These are phyloP conservation scores for Kandelia obovata DNA, from an alignment of 345 rosid genomes.

Conservation along the genomic window DNA sequence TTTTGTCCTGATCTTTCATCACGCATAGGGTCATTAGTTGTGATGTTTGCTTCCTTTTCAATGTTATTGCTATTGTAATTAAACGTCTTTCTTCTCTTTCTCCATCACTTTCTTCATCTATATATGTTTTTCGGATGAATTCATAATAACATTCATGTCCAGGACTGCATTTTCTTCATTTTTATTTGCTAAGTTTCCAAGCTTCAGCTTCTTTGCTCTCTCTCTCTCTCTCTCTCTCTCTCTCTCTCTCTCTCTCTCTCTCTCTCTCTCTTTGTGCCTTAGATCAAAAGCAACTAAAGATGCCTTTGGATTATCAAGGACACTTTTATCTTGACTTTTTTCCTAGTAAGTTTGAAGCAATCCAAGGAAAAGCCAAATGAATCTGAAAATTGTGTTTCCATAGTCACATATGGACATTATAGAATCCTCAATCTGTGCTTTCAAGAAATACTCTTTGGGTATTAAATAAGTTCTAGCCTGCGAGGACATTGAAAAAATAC, in stretches of 20 bases:
- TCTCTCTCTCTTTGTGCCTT: neutral
- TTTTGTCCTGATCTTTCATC: neutral
- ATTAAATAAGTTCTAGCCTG: neutral
- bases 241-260: too few relatives aligned
- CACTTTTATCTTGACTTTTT: neutral
- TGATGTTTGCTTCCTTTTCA: neutral
- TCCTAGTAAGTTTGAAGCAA: neutral
- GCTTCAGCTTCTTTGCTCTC: too few relatives aligned
- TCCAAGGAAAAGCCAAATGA: neutral
- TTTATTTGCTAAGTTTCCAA: neutral
- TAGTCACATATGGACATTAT: neutral
- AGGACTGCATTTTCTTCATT: neutral
- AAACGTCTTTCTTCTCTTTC: neutral
- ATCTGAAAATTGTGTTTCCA: neutral
- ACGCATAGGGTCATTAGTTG: neutral
- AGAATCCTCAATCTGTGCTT: neutral
- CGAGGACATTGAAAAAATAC: neutral
- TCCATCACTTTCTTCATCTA: neutral
- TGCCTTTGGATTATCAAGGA: slow-evolving; percentile 1
- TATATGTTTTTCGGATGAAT: neutral
- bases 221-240: neutral
- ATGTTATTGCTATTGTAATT: neutral
- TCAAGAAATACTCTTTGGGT: slow-evolving; percentile 11
- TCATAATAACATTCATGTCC: neutral
- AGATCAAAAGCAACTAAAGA: neutral